Percentiles rank a stretch among this genome's conserved stretches.
These are phyloP conservation scores for Chlamydomonas eustigma DNA, from an alignment of 139 green algal genomes.

Conservation along the genomic window DNA sequence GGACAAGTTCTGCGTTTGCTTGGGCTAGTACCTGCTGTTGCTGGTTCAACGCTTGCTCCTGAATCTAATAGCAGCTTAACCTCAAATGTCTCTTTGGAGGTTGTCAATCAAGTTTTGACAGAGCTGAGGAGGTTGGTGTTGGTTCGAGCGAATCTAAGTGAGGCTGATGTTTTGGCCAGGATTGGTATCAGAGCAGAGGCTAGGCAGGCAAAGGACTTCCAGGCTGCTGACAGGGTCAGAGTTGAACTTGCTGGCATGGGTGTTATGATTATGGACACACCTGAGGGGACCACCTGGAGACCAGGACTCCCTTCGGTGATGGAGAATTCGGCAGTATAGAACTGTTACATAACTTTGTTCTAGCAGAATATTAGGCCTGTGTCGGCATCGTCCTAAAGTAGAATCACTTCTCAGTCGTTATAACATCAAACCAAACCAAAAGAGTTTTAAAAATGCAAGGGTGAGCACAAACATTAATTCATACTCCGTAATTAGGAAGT, in stretches of 20 bases:
- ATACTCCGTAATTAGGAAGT: too few relatives aligned
- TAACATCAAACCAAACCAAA: too few relatives aligned
- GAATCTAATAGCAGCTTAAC: slow-evolving; percentile 18
- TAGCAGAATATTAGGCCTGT: too few relatives aligned
- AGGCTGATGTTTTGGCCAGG: slow-evolving; percentile 51
- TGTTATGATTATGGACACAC: slow-evolving; percentile 74
- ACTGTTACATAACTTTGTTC: too few relatives aligned
- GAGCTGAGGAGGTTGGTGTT: slow-evolving; percentile 71
- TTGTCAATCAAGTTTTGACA: slow-evolving; percentile 30
- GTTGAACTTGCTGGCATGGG: slow-evolving; percentile 52
- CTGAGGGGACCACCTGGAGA: slow-evolving; percentile 66
- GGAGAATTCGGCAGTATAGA: too few relatives aligned
- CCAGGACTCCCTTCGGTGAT: slow-evolving; percentile 19
- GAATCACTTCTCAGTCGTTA: too few relatives aligned
- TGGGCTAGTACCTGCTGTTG: background rate
- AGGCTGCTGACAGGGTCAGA: slow-evolving; percentile 56
- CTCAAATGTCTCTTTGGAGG: slow-evolving; percentile 11
- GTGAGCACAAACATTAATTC: too few relatives aligned
- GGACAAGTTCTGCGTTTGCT: slow-evolving; percentile 27
- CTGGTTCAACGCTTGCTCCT: background rate
- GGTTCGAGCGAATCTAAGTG: slow-evolving; percentile 58
- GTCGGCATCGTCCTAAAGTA: too few relatives aligned
- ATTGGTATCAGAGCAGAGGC: slow-evolving; percentile 37
- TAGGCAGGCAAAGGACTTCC: slow-evolving; percentile 77
- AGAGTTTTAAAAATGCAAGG: too few relatives aligned